These are phyloP conservation scores for Penicillium sp. DNA, from an alignment of 2,329 filamentous ascomycete genomes.

Conservation along the genomic window DNA sequence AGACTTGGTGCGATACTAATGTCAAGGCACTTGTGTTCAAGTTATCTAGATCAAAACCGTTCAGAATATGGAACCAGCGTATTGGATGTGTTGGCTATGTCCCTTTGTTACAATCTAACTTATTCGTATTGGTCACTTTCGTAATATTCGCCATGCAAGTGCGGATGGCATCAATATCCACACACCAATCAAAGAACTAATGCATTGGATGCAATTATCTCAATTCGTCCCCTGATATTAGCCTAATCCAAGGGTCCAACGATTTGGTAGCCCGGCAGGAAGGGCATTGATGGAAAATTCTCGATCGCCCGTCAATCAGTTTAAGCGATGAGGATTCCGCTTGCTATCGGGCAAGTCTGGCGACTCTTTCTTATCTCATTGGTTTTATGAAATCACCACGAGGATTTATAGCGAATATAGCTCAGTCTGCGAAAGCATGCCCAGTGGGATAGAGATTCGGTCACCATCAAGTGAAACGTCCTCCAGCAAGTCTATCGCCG, in stretches of 20 bases:
- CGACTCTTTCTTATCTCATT: neutral
- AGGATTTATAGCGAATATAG: neutral
- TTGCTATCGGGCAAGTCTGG: neutral
- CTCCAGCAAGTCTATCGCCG: no score
- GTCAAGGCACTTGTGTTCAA: neutral
- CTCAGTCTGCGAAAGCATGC: no score
- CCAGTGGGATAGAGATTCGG: no score
- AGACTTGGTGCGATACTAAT: neutral
- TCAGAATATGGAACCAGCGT: no score
- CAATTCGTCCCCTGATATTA: neutral
- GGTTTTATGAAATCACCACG: neutral
- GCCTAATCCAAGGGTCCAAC: neutral
- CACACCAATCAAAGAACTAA: neutral
- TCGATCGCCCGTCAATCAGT: neutral
- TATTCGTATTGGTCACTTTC: neutral
- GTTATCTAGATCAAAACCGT: no score
- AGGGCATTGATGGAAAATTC: neutral
- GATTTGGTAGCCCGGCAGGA: neutral
- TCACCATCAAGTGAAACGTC: no score
- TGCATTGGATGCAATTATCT: neutral
- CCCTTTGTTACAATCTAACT: neutral
- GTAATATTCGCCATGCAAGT: neutral
- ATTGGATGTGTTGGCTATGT: neutral
- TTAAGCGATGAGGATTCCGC: neutral
- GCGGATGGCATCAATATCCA: neutral